phyloP scores from a whole-genome alignment of 805 yeast genomes.

The Kuraishia piskuri region DNA sequence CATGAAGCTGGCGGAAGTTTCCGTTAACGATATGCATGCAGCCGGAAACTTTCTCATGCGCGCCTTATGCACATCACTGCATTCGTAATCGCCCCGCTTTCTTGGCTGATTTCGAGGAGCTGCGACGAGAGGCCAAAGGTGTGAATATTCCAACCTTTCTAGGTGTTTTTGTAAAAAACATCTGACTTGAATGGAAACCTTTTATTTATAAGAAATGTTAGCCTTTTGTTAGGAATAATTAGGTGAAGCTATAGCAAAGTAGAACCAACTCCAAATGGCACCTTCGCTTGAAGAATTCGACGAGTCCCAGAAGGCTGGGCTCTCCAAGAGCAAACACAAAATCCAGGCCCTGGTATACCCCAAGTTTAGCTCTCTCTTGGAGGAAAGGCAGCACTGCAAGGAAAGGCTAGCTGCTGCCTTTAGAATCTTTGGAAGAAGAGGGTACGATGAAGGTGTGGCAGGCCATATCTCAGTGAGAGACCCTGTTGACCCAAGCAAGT shows the following conservation, averaged over 20 bases:
- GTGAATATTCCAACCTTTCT: too few relatives aligned
- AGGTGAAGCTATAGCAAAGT: neutral
- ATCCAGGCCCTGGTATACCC: neutral
- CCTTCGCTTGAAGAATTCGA: neutral
- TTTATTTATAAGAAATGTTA: too few relatives aligned
- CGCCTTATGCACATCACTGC: neutral
- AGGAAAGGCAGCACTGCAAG: neutral
- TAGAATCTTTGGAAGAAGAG: conserved; percentile 69
- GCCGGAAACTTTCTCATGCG: neutral
- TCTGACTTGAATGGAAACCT: too few relatives aligned
- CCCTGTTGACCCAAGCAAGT: conserved; percentile 70
- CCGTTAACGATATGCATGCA: neutral
- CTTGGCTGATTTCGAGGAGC: neutral
- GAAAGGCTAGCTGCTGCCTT: conserved; percentile 67
- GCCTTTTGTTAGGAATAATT: neutral
- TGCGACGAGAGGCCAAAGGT: too few relatives aligned
- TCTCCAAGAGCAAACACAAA: neutral
- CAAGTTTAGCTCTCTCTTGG: neutral
- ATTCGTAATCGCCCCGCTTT: neutral
- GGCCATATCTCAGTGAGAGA: conserved; percentile 85
- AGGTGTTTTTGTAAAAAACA: too few relatives aligned
- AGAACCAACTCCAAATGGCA: neutral
- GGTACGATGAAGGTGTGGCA: conserved; percentile 75
- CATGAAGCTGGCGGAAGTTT: neutral
- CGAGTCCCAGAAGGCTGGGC: neutral